Evolutionary conservation across 2,329 filamentous ascomycete genomes (phyloP).

Genomic region (Aspergillus neoniger): DNA sequence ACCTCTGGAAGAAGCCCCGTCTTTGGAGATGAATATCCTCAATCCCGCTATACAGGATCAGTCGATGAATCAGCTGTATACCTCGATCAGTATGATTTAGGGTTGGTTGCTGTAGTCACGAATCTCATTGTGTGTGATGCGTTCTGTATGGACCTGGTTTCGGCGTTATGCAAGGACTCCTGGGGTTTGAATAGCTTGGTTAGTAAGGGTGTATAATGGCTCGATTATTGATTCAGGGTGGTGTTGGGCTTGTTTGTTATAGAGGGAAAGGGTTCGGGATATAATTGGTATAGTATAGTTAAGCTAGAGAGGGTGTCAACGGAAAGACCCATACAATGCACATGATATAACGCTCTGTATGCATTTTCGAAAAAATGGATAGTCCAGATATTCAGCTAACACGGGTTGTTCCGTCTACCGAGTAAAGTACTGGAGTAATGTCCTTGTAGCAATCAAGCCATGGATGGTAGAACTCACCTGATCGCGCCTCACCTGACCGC

Average conservation of each 20-base stretch:
- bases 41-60: constrained; percentile 34
- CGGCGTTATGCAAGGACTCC: not conserved
- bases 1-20: constrained; percentile 34
- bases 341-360: not conserved
- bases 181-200: not conserved
- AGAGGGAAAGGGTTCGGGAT: not conserved
- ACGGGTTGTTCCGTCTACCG: too few relatives aligned
- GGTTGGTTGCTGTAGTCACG: not conserved
- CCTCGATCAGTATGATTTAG: constrained; percentile 39
- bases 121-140: constrained; percentile 6
- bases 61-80: constrained; percentile 38
- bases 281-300: too few relatives aligned
- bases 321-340: not conserved
- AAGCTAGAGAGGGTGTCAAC: too few relatives aligned
- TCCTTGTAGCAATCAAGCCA: not conserved
- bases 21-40: constrained; percentile 37
- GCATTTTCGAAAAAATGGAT: not conserved
- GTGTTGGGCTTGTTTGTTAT: not conserved
- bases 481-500: constrained; percentile 28
- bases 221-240: not conserved
- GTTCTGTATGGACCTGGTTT: not conserved
- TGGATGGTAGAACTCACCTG: not conserved
- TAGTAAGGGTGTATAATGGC: not conserved
- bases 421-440: too few relatives aligned
- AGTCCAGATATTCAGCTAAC: too few relatives aligned